phyloP scores from a whole-genome alignment of 2,329 filamentous ascomycete species.

The Lithohypha guttulata region DNA sequence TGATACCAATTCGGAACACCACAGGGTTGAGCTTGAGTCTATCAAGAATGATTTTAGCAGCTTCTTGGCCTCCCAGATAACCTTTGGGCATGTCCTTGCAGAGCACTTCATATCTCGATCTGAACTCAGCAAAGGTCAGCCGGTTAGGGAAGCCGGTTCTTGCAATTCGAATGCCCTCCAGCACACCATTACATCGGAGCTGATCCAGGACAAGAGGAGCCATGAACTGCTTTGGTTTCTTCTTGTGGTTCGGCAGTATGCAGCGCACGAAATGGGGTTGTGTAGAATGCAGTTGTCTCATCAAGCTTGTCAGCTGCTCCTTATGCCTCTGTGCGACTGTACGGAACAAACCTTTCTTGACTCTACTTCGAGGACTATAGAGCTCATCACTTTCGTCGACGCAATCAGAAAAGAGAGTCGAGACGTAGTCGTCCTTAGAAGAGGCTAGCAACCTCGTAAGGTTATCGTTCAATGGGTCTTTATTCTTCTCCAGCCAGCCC shows the following conservation, averaged over 20 bases:
- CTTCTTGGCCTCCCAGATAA: conserved; percentile 81
- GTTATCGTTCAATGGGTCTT: conserved; percentile 95
- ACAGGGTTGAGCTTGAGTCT: conserved; percentile 75
- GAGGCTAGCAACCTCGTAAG: conserved; percentile 76
- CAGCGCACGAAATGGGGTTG: conserved; percentile 98
- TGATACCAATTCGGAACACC: conserved; percentile 85
- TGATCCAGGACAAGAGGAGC: conserved; percentile 91
- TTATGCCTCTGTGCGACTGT: conserved; percentile 96
- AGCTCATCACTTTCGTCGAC: conserved; percentile 66
- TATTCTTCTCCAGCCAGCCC: conserved; percentile 97
- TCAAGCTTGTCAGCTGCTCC: conserved; percentile 92
- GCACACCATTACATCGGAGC: conserved; percentile 93
- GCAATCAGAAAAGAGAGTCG: conserved; percentile 77
- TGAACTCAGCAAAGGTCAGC: conserved; percentile 83
- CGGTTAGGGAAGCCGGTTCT: conserved; percentile 94
- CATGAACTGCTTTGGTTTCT: conserved; percentile 84
- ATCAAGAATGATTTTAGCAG: conserved; percentile 75
- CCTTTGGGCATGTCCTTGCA: conserved; percentile 80
- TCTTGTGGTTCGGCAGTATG: conserved; percentile 96
- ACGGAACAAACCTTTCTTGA: conserved; percentile 94
- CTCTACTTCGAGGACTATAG: conserved; percentile 60
- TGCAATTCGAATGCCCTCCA: conserved; percentile 97
- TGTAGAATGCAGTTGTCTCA: conserved; percentile 87
- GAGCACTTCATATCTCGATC: conserved; percentile 89
- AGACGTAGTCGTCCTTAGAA: conserved; percentile 74